Evolutionary conservation across 306 rosid species (phyloP).

Genomic region (Canavalia ensiformis): DNA sequence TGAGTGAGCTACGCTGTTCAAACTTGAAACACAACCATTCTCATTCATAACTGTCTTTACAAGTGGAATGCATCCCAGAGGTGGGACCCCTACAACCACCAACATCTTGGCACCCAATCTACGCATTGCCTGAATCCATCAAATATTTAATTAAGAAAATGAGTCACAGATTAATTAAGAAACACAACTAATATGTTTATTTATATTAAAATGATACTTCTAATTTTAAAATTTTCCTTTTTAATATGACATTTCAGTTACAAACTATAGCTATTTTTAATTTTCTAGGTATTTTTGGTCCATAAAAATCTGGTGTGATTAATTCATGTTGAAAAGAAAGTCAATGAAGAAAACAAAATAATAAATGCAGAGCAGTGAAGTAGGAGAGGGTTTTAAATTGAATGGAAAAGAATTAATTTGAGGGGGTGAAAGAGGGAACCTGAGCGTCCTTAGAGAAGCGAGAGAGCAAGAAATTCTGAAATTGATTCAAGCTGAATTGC

Average conservation of each 20-base stretch:
- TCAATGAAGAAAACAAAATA: neutral
- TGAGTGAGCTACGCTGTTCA: slow-evolving; percentile 57
- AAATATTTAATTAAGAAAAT: no score
- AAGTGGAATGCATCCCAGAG: slow-evolving; percentile 77
- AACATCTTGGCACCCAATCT: slow-evolving; percentile 61
- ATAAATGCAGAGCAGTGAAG: neutral
- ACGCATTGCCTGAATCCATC: slow-evolving; percentile 60
- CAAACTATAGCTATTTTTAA: no score
- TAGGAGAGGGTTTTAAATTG: neutral
- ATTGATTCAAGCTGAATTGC: slow-evolving; percentile 62
- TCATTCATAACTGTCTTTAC: slow-evolving; percentile 49
- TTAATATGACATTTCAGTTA: neutral
- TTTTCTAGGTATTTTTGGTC: no score
- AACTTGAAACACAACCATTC: slow-evolving; percentile 51
- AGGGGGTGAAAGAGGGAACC: slow-evolving; percentile 50
- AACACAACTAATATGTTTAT: neutral
- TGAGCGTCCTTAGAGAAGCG: slow-evolving; percentile 56
- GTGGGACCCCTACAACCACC: slow-evolving; percentile 74
- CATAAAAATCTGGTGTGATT: no score
- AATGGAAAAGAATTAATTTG: neutral
- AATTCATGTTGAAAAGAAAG: no score
- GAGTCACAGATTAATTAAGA: neutral
- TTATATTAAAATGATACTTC: no score
- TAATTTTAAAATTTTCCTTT: neutral
- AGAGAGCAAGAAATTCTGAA: slow-evolving; percentile 65